Base-by-base conservation (phyloP, 2,329 filamentous ascomycete genomes). In the Epichloe festucae region DNA sequence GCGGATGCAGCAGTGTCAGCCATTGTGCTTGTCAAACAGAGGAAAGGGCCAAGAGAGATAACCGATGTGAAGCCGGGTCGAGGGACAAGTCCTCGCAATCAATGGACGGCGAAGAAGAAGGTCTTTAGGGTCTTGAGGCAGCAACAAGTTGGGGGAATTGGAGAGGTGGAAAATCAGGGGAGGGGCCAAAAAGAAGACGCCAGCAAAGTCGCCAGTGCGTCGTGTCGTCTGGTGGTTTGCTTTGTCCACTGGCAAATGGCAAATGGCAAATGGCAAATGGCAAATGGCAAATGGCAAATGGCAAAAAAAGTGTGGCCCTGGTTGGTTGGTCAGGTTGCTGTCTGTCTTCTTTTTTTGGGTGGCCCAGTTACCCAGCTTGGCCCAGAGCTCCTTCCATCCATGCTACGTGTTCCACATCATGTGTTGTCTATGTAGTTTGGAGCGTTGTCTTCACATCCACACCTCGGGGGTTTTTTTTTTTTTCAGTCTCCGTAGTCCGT, bases 1-100 rank as follows among this genome's bases (percentile, higher is more conserved):
- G 70, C 67, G 52, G 51, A 71, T 67, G 73, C 64, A 54, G 71
- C 67, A 53, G 72, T 67, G 52, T 73, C 69, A 55, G 73, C 69
- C 68, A 71, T 71, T 62, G 71, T 65, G 58, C 67, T 59, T 56
- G 67, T 46, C 34, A 47, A 48, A 47, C n/a, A 23, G 23, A 44
- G 47, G 38, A 36, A 21, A 41, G 34, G 42, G 39, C 46, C 50
- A 44, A 41, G 47, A 54, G 49, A 50, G 47, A 50, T 46, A 54
- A 54, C 57, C 53, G 54, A 57, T 52, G 55, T 44, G 54, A 54
- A 54, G 54, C 52, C 54, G 46, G 21, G 17, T 52, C 50, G 53
- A 50, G 52, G 38, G 31, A 5, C 34, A 34, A n/a, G 7, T 52
- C 46, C 50, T 50, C 53, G 53, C 53, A 19, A 52, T 38, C 43